Evolutionary conservation across 768 basidiomycete genomes (phyloP).

Genomic region (Xerocomus potaroensis): DNA sequence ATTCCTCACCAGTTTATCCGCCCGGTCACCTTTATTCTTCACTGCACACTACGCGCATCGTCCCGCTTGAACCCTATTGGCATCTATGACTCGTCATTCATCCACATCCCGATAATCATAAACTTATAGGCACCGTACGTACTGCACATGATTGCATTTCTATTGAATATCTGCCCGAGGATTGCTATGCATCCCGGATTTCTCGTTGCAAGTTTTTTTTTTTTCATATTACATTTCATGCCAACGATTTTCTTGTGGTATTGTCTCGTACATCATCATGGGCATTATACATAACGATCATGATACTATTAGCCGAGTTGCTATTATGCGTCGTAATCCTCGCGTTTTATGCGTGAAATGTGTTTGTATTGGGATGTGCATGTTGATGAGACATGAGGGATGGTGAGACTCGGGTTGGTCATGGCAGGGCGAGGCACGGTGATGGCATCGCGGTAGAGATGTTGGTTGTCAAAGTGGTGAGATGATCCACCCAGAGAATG

Average conservation of each 20-base stretch:
- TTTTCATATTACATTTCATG: background rate
- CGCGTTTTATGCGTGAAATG: conserved; percentile 5
- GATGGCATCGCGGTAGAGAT: conserved; percentile 4
- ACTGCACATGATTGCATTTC: conserved; percentile 30
- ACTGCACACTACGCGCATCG: conserved; percentile 6
- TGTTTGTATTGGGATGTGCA: conserved; percentile 3
- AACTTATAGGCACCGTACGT: conserved; percentile 24
- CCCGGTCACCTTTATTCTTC: conserved; percentile 12
- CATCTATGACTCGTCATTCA: conserved; percentile 28
- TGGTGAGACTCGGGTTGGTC: conserved; percentile 1
- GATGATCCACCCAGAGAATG: conserved; percentile 9
- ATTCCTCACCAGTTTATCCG: conserved; percentile 6
- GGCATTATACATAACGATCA: conserved; percentile 15
- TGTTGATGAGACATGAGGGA: background rate
- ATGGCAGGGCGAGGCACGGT: conserved; percentile 1
- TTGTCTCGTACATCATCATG: background rate
- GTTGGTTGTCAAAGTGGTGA: conserved; percentile 3
- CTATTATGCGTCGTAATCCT: conserved; percentile 13
- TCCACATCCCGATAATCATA: conserved; percentile 16
- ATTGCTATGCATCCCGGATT: background rate
- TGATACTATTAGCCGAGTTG: conserved; percentile 21
- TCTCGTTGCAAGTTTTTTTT: background rate
- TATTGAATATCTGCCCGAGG: conserved; percentile 20
- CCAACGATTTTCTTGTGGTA: conserved; percentile 15
- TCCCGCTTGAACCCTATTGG: conserved; percentile 2